Evolutionary conservation across 2,329 filamentous ascomycete genomes (phyloP).

Genomic region (Aspergillus persii): DNA sequence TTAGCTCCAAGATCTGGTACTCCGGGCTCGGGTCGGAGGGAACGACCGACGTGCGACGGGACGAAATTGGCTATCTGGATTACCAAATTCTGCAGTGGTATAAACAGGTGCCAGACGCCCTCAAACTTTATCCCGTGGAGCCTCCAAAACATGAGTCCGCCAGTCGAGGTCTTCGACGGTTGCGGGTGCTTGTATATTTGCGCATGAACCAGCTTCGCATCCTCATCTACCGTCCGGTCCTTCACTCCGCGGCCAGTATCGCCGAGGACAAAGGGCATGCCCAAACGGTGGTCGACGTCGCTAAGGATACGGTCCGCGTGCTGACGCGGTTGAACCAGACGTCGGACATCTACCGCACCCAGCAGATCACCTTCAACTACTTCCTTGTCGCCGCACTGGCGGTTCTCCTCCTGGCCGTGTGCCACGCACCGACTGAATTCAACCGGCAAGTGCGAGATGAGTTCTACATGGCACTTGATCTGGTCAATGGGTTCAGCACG

Average conservation of each 20-base stretch:
- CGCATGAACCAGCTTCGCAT: constrained; percentile 88
- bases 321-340: constrained; percentile 61
- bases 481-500: constrained; percentile 61
- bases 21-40: constrained; percentile 70
- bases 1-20: constrained; percentile 84
- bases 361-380: constrained; percentile 66
- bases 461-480: constrained; percentile 65
- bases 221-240: constrained; percentile 79
- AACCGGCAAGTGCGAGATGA: constrained; percentile 61
- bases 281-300: constrained; percentile 64
- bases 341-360: constrained; percentile 61
- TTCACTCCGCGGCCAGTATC: constrained; percentile 82
- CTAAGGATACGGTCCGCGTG: constrained; percentile 63
- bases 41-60: constrained; percentile 64
- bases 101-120: constrained; percentile 63
- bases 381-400: constrained; percentile 64
- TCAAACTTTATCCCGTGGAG: constrained; percentile 62
- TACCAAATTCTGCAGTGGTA: constrained; percentile 87
- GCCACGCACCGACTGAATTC: constrained; percentile 62
- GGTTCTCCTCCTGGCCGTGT: constrained; percentile 63
- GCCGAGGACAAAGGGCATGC: constrained; percentile 71
- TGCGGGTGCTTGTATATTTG: constrained; percentile 81
- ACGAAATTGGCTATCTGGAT: constrained; percentile 78
- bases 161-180: constrained; percentile 66
- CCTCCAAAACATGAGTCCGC: constrained; percentile 49